Evolutionary conservation across 2,329 filamentous ascomycete species (phyloP).

Genomic region (Ophiocordyceps robertsii): DNA sequence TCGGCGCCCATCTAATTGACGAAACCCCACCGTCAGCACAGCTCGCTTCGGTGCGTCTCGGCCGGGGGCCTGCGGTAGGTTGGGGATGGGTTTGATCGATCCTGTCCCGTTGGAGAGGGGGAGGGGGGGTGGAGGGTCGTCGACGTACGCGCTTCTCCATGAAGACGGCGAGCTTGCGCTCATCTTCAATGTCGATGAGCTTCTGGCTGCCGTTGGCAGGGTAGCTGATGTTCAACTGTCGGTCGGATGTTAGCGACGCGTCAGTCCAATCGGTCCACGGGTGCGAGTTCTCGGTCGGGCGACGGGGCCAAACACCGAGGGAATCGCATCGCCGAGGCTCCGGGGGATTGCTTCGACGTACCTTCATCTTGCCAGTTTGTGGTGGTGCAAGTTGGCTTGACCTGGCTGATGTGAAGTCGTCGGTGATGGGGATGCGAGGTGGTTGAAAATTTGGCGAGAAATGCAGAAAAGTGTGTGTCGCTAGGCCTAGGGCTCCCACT

Average conservation of each 20-base stretch:
- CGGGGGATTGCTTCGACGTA: conserved; percentile 12
- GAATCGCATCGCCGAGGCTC: not conserved
- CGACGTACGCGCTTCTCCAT: conserved; percentile 88
- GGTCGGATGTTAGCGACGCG: conserved; percentile 19
- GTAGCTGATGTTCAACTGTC: conserved; percentile 58
- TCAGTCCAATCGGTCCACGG: no score
- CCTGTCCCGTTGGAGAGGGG: not conserved
- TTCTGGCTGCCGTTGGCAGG: conserved; percentile 99
- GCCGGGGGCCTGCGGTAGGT: not conserved
- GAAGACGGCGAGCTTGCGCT: conserved; percentile 97
- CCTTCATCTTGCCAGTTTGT: conserved; percentile 35
- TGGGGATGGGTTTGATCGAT: not conserved
- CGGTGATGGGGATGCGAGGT: conserved; percentile 15
- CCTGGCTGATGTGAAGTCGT: conserved; percentile 25
- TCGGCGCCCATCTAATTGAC: conserved; percentile 64
- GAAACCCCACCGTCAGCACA: not conserved
- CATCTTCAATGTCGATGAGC: conserved; percentile 98
- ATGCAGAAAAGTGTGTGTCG: conserved; percentile 27
- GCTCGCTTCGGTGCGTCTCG: no score
- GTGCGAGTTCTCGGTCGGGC: no score
- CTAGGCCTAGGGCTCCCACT: conserved; percentile 21
- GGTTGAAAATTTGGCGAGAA: conserved; percentile 20
- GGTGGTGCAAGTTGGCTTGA: conserved; percentile 31
- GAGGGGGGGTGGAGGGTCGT: not conserved
- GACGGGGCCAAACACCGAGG: not conserved